Base-by-base conservation (phyloP, 2,329 filamentous ascomycete species). In the Phaeophleospora eucalypticola region DNA sequence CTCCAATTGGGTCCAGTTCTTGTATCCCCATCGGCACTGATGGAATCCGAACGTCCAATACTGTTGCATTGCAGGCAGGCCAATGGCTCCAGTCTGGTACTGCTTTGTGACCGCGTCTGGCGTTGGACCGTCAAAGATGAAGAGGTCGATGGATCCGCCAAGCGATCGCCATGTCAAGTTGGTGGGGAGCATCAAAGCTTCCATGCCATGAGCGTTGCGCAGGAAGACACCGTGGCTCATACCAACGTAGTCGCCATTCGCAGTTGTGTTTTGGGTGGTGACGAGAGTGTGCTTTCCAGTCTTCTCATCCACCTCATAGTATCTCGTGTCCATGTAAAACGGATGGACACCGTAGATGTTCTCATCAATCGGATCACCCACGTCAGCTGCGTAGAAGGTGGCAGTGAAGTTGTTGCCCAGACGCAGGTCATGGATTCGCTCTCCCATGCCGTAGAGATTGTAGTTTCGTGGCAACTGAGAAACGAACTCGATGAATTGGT, bases 41-140 rank as follows among this genome's bases (percentile, higher is more conserved):
- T 94, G 88, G 62, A 78, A 91, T 0, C 89, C 89, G 50, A 94
- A 81, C 0, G 83, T 81, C 75, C 81, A 91, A 69, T 93, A 93
- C 56, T 86, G 83, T 61, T 90, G 84, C 80, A 91, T 83, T 0
- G 82, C 82, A 1, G 87, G 87, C 4, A 87, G 70, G 0, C 87
- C 87, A 42, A 84, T 72, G 1, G 83, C 78, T 43, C 78, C 82
- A 46, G 70, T 53, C 57, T 87, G 82, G 62, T 91, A 93, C 32
- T 84, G 77, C 62, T 80, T 81, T 14, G 81, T 86, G 18, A 89
- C 82, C 10, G 83, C 78, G 4, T 78, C 73, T 47, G 83, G 82
- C 0, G 76, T 81, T 0, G 86, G 85, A 0, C 88, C 88, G 10
- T 84, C 78, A 59, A 86, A 86, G 68, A 93, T 87, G 65, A 87